Conservation (phyloP, 768 basidiomycete species). For the Trametes meyenii region DNA sequence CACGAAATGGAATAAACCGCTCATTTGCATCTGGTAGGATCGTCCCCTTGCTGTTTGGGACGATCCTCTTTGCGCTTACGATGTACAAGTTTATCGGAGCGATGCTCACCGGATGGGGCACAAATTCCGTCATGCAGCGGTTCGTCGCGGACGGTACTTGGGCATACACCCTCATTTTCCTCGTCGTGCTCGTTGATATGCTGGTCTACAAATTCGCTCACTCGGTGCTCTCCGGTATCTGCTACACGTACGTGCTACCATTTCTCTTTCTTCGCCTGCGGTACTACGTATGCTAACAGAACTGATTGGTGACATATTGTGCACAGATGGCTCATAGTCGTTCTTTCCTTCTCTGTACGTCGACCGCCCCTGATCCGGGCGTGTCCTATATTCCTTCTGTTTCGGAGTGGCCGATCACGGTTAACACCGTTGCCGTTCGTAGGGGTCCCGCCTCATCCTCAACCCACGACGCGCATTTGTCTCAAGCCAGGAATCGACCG, state of each 20-base stretch:
- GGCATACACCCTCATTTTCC: slow-evolving; percentile 33
- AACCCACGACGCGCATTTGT: slow-evolving; percentile 17
- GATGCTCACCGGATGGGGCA: slow-evolving; percentile 28
- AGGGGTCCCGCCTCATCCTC: slow-evolving; percentile 29
- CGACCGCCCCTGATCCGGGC: background rate
- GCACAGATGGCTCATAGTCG: slow-evolving; percentile 30
- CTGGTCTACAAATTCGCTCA: slow-evolving; percentile 29
- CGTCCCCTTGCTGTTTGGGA: slow-evolving; percentile 30
- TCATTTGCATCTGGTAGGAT: slow-evolving; percentile 17
- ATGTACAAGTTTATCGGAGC: slow-evolving; percentile 27
- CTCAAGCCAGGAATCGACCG: background rate
- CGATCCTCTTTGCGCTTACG: slow-evolving; percentile 30
- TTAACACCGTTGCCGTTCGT: background rate
- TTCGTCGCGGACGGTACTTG: slow-evolving; percentile 33
- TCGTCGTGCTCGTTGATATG: slow-evolving; percentile 30
- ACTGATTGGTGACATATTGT: background rate
- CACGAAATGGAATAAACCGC: background rate
- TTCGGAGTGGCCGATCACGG: background rate
- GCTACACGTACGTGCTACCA: slow-evolving; percentile 28
- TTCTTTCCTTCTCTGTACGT: slow-evolving; percentile 31
- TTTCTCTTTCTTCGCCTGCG: background rate
- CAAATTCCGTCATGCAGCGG: slow-evolving; percentile 27
- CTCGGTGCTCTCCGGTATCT: slow-evolving; percentile 31
- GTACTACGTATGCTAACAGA: too few relatives aligned
- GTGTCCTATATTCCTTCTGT: background rate